These are phyloP conservation scores for Xylaria sp. DNA, from an alignment of 2,329 filamentous ascomycete species.

Conservation along the genomic window DNA sequence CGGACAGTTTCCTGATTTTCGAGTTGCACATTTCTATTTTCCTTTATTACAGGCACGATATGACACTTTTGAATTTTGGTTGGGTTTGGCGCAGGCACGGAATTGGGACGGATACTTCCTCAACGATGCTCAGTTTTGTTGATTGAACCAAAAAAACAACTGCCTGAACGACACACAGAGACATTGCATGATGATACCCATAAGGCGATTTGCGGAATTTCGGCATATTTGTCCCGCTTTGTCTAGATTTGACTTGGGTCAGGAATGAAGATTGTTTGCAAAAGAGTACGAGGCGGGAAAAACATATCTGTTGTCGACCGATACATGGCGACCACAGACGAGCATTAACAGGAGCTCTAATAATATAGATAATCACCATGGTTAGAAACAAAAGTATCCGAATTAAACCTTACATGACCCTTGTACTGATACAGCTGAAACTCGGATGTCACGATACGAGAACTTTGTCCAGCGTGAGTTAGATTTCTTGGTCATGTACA, in stretches of 20 bases:
- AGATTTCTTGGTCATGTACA: too few relatives aligned
- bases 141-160: neutral
- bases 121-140: neutral
- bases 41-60: neutral
- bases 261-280: neutral
- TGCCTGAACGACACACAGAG: constrained; percentile 12
- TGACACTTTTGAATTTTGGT: neutral
- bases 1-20: neutral
- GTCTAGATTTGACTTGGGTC: constrained; percentile 1
- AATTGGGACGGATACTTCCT: neutral
- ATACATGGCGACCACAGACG: neutral
- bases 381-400: neutral
- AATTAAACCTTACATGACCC: neutral
- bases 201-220: constrained; percentile 11
- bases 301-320: constrained; percentile 5
- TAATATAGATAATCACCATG: constrained; percentile 12
- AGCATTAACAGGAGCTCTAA: neutral
- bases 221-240: neutral
- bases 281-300: neutral
- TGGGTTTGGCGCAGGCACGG: constrained; percentile 1
- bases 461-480: too few relatives aligned
- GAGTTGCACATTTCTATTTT: neutral
- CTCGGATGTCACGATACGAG: neutral
- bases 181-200: constrained; percentile 33
- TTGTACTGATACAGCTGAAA: neutral